A percentile compares a stretch with the other conserved stretches of the same genome.
phyloP scores from a whole-genome alignment of 305 asterid species.

The Fraxinus ornus region DNA sequence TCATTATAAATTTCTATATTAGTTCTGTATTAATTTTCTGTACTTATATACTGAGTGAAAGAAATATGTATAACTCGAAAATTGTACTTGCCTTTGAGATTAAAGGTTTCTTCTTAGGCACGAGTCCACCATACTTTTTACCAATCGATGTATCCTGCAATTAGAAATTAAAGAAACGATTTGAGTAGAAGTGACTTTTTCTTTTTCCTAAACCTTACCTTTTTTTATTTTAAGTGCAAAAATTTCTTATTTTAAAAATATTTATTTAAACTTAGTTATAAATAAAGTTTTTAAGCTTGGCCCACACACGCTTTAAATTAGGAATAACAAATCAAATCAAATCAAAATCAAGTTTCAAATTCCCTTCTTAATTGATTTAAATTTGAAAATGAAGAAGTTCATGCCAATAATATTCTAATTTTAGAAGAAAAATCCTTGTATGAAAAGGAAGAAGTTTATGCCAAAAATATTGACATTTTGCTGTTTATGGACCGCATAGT shows the following conservation, averaged over 20 bases:
- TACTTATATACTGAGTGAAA: no score
- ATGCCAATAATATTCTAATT: neutral
- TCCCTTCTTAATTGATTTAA: neutral
- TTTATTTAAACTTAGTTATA: no score
- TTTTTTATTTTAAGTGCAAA: no score
- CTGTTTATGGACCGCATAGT: neutral
- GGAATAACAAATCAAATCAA: neutral
- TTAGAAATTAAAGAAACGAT: neutral
- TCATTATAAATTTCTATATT: no score
- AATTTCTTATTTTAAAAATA: no score
- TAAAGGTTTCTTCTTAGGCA: neutral
- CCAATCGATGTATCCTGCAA: constrained; percentile 34
- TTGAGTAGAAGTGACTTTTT: neutral
- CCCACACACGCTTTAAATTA: neutral
- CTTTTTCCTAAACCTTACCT: neutral
- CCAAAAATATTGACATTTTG: neutral
- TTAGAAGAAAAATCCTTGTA: neutral
- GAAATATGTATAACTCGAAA: neutral
- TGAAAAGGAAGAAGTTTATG: neutral
- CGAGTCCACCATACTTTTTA: neutral
- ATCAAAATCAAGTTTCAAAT: neutral
- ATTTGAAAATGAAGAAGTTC: neutral
- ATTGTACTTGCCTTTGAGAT: constrained; percentile 24
- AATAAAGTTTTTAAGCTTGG: neutral
- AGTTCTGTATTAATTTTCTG: no score